These are phyloP conservation scores for Trematosphaeria pertusa DNA, from an alignment of 2,329 filamentous ascomycete species.

Conservation along the genomic window DNA sequence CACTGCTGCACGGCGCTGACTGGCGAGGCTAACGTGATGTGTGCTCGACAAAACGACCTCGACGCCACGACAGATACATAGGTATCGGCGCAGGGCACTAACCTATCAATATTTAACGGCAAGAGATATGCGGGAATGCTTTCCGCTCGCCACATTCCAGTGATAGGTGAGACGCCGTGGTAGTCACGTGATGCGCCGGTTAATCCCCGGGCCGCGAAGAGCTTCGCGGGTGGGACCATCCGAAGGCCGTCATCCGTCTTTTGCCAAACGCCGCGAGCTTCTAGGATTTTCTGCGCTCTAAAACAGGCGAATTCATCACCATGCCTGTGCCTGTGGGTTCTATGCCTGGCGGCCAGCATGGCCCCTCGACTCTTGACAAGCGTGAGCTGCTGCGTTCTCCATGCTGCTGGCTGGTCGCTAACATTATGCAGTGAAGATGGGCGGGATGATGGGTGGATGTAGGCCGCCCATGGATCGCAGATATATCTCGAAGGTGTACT, in stretches of 20 bases:
- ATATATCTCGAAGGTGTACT: conserved; percentile 14
- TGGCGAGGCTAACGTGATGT: conserved; percentile 37
- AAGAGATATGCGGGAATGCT: no score
- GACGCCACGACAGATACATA: background rate
- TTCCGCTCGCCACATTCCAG: background rate
- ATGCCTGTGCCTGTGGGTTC: conserved; percentile 66
- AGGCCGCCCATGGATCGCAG: conserved; percentile 54
- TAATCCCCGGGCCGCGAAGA: background rate
- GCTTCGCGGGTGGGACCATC: background rate
- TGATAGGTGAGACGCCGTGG: background rate
- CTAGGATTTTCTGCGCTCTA: background rate
- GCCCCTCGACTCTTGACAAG: conserved; percentile 75
- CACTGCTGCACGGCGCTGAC: conserved; percentile 29
- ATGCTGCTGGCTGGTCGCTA: conserved; percentile 36
- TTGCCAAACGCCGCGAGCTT: background rate
- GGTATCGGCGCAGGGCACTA: background rate
- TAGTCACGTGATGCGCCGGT: background rate
- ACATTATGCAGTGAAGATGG: conserved; percentile 82
- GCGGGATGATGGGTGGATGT: conserved; percentile 98
- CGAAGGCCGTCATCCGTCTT: background rate
- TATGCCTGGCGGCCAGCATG: conserved; percentile 49
- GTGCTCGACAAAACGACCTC: conserved; percentile 1
- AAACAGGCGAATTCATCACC: conserved; percentile 22
- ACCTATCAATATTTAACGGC: no score
- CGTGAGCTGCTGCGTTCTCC: conserved; percentile 55